A percentile compares a stretch with the other conserved stretches of the same genome.
These are phyloP conservation scores for Pichia sp. DNA, from an alignment of 1,139 yeast species.

Conservation along the genomic window DNA sequence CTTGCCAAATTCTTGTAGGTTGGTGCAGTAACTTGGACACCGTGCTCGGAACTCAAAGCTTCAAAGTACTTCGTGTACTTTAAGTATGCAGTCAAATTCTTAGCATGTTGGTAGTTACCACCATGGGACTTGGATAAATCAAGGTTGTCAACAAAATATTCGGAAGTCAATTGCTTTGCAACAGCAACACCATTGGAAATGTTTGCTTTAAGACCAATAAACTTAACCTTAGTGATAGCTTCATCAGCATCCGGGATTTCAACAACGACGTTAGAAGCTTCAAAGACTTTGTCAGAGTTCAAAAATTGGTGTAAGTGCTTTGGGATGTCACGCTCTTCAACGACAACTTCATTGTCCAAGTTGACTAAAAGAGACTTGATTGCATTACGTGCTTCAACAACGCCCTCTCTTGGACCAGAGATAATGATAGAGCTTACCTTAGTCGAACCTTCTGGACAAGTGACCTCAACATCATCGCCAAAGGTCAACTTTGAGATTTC, in stretches of 20 bases:
- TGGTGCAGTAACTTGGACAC: constrained; percentile 54
- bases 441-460: constrained; percentile 27
- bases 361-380: constrained; percentile 41
- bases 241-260: constrained; percentile 44
- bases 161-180: constrained; percentile 45
- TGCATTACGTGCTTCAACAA: constrained; percentile 40
- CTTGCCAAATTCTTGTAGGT: constrained; percentile 31
- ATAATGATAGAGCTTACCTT: constrained; percentile 33
- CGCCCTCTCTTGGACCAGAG: constrained; percentile 60
- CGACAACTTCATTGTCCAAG: constrained; percentile 34
- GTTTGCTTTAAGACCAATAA: constrained; percentile 54
- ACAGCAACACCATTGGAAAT: constrained; percentile 53
- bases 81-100: constrained; percentile 63
- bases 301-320: constrained; percentile 42
- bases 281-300: constrained; percentile 38
- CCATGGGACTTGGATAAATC: constrained; percentile 87
- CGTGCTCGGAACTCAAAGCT: constrained; percentile 38
- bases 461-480: constrained; percentile 29
- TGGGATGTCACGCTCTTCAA: constrained; percentile 43
- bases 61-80: constrained; percentile 42
- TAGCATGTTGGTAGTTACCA: constrained; percentile 69
- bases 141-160: constrained; percentile 56
- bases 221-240: constrained; percentile 37
- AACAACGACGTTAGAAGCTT: constrained; percentile 56
- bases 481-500: constrained; percentile 27